Conservation (phyloP, 371 early-diverging fungal genomes). For the Batrachochytrium dendrobatidis region DNA sequence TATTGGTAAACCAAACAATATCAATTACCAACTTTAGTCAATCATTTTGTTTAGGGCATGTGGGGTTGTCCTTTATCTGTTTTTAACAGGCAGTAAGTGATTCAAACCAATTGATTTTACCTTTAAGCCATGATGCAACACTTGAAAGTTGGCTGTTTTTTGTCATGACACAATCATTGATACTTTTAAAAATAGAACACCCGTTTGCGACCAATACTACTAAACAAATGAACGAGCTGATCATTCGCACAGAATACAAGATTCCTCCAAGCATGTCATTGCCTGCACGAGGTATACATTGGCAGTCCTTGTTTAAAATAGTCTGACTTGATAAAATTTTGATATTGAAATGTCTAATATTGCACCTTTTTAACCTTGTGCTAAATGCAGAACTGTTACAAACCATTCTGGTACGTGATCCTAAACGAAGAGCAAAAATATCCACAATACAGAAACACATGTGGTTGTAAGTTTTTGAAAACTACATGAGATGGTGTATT, state of each 20-base stretch:
- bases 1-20: neutral
- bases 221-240: neutral
- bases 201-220: neutral
- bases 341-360: neutral
- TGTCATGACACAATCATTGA: too few relatives aligned
- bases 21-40: slow-evolving; percentile 1
- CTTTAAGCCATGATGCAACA: neutral
- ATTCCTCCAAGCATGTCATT: neutral
- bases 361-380: neutral
- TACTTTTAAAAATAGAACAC: neutral
- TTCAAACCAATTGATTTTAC: neutral
- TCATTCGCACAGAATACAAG: neutral
- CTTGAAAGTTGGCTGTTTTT: too few relatives aligned
- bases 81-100: slow-evolving; percentile 6
- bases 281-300: neutral
- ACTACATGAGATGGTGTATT: too few relatives aligned
- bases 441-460: neutral
- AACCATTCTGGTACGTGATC: neutral
- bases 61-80: slow-evolving; percentile 12
- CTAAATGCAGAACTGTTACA: neutral
- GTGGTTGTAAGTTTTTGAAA: neutral
- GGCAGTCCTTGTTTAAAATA: too few relatives aligned
- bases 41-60: slow-evolving; percentile 3
- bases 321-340: neutral
- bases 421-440: neutral